Evolutionary conservation across 2,329 filamentous ascomycete genomes (phyloP).

Genomic region (Aspergillus ochraceoroseus): DNA sequence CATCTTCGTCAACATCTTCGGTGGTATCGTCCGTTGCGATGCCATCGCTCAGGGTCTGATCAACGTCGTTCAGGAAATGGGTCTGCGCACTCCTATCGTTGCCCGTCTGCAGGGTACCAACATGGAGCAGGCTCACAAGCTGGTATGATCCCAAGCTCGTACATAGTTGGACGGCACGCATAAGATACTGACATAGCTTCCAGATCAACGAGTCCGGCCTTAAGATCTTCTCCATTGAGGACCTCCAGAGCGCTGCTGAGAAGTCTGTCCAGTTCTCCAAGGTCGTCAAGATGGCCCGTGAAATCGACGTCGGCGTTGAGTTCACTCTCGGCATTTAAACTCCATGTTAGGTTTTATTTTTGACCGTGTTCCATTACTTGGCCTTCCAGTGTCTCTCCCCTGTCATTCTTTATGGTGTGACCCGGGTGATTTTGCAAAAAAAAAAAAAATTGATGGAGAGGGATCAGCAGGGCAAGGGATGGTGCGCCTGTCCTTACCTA

Average conservation of each 20-base stretch:
- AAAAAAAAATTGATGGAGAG: no score
- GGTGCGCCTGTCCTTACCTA: slow-evolving; percentile 8
- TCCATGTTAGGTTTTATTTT: slow-evolving; percentile 12
- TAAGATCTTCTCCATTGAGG: slow-evolving; percentile 99
- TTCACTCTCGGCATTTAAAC: slow-evolving; percentile 87
- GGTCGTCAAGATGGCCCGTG: slow-evolving; percentile 96
- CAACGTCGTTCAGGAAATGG: slow-evolving; percentile 88
- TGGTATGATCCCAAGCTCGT: slow-evolving; percentile 48
- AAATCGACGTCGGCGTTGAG: slow-evolving; percentile 95
- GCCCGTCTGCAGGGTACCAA: slow-evolving; percentile 97
- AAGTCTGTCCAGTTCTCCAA: slow-evolving; percentile 98
- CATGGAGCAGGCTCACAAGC: slow-evolving; percentile 85
- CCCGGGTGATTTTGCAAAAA: slow-evolving; percentile 8
- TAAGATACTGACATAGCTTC: slow-evolving; percentile 10
- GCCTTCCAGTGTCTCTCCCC: slow-evolving; percentile 10
- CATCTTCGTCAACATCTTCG: slow-evolving; percentile 99
- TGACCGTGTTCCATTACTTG: slow-evolving; percentile 6
- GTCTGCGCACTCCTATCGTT: slow-evolving; percentile 94
- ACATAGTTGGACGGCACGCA: neutral
- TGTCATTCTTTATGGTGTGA: slow-evolving; percentile 10
- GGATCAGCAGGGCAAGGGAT: slow-evolving; percentile 6
- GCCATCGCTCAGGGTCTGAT: slow-evolving; percentile 95
- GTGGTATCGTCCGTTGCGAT: slow-evolving; percentile 96
- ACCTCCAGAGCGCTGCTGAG: slow-evolving; percentile 94
- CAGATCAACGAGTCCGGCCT: slow-evolving; percentile 92